These are phyloP conservation scores for Thraustochytrium striatum DNA, from an alignment of 352 stramenopile genomes.

Conservation along the genomic window DNA sequence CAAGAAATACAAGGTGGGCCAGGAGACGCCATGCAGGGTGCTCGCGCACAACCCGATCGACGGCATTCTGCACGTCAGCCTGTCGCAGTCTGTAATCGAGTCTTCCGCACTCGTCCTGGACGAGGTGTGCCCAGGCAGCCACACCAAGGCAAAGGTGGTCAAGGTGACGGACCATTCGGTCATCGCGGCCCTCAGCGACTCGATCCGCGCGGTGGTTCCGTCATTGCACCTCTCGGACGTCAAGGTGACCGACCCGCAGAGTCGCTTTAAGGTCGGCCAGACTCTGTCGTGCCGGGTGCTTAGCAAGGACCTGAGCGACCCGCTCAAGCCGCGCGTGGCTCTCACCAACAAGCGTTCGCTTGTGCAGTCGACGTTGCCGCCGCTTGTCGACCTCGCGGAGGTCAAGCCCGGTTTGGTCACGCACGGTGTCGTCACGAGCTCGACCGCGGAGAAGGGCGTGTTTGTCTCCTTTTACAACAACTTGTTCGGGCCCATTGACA, in stretches of 20 bases:
- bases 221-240: constrained; percentile 4
- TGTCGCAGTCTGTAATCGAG: constrained; percentile 5
- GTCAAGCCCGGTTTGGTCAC: constrained; percentile 19
- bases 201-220: not conserved
- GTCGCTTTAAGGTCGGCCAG: constrained; percentile 42
- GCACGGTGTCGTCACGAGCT: constrained; percentile 10
- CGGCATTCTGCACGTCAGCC: constrained; percentile 14
- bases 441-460: not conserved
- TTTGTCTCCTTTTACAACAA: constrained; percentile 8
- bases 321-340: constrained; percentile 9
- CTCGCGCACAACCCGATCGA: not conserved
- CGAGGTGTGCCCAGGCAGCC: not conserved
- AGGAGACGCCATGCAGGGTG: constrained; percentile 4
- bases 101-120: not conserved
- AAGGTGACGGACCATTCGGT: constrained; percentile 22
- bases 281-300: constrained; percentile 1
- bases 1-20: constrained; percentile 12
- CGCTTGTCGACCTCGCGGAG: not conserved
- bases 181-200: constrained; percentile 10
- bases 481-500: not conserved
- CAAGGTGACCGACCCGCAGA: constrained; percentile 3
- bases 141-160: constrained; percentile 7
- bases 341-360: constrained; percentile 23
- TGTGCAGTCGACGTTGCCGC: not conserved
- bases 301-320: not conserved